Percentiles rank a stretch among this genome's conserved stretches.
Evolutionary conservation across 2,329 filamentous ascomycete genomes (phyloP).

Genomic region (Colletotrichum endophyticum): DNA sequence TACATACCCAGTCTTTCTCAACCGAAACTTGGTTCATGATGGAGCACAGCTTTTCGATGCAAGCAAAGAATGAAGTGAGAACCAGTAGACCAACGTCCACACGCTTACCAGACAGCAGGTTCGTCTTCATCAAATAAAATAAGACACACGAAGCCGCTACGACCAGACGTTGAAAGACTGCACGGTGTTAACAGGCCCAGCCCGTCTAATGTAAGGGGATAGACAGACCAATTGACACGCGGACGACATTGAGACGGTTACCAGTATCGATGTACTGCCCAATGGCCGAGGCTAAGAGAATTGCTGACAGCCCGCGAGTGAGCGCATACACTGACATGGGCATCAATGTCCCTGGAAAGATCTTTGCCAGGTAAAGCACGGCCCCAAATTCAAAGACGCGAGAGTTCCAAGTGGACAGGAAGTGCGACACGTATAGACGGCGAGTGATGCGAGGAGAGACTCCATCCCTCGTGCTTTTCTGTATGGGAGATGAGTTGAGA

Average conservation of each 20-base stretch:
- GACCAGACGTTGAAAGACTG: conserved; percentile 26
- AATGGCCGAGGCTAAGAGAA: conserved; percentile 41
- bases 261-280: conserved; percentile 54
- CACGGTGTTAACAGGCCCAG: not conserved
- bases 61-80: conserved; percentile 31
- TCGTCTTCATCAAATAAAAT: not conserved
- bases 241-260: conserved; percentile 39
- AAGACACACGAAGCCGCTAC: conserved; percentile 11
- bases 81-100: not conserved
- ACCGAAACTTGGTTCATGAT: conserved; percentile 71
- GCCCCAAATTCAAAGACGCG: conserved; percentile 54
- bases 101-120: not conserved
- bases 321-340: conserved; percentile 61
- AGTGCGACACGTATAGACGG: conserved; percentile 47
- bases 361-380: conserved; percentile 46
- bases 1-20: conserved; percentile 70
- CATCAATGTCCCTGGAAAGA: conserved; percentile 53
- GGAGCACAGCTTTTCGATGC: conserved; percentile 70
- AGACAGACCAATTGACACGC: conserved; percentile 33
- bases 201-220: not conserved
- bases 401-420: conserved; percentile 53
- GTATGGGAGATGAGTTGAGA: not conserved
- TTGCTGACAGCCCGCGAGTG: not conserved
- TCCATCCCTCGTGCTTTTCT: not conserved
- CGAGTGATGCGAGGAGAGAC: not conserved